phyloP scores from a whole-genome alignment of 495 filamentous ascomycete genomes.

The Penicillium samsonianum region DNA sequence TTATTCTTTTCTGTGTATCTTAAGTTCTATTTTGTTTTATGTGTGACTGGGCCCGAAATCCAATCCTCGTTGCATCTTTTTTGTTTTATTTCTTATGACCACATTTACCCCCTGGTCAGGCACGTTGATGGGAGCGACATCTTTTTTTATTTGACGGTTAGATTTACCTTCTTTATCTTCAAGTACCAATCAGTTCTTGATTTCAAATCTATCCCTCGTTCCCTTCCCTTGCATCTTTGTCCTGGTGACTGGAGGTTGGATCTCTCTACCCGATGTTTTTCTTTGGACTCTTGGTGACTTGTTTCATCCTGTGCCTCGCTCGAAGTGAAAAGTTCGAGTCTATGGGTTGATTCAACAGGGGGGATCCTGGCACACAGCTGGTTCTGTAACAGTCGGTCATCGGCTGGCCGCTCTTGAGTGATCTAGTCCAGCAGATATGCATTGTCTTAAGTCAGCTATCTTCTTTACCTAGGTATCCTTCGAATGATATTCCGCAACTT shows the following conservation, averaged over 20 bases:
- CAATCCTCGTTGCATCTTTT: slow-evolving; percentile 35
- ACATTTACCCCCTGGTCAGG: slow-evolving; percentile 7
- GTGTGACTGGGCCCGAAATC: slow-evolving; percentile 31
- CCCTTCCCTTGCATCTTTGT: slow-evolving; percentile 6
- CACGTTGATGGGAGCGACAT: slow-evolving; percentile 11
- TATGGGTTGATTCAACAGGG: background rate
- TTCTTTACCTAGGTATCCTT: background rate
- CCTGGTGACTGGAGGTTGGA: background rate
- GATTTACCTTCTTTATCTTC: slow-evolving; percentile 9
- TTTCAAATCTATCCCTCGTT: slow-evolving; percentile 16
- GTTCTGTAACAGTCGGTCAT: slow-evolving; percentile 4
- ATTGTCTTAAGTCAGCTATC: background rate
- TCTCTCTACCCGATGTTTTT: background rate
- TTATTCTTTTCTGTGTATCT: slow-evolving; percentile 46
- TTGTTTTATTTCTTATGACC: slow-evolving; percentile 19
- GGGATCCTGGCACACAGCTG: slow-evolving; percentile 3
- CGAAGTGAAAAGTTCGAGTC: background rate
- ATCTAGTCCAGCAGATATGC: background rate
- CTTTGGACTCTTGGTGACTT: background rate
- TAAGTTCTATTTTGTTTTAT: slow-evolving; percentile 41
- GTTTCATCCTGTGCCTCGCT: background rate
- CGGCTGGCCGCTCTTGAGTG: background rate
- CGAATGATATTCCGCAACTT: background rate
- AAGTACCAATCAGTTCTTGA: slow-evolving; percentile 11
- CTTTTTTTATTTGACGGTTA: slow-evolving; percentile 14